Conservation (phyloP, 495 filamentous ascomycete genomes). For the Aspergillus nanangensis region DNA sequence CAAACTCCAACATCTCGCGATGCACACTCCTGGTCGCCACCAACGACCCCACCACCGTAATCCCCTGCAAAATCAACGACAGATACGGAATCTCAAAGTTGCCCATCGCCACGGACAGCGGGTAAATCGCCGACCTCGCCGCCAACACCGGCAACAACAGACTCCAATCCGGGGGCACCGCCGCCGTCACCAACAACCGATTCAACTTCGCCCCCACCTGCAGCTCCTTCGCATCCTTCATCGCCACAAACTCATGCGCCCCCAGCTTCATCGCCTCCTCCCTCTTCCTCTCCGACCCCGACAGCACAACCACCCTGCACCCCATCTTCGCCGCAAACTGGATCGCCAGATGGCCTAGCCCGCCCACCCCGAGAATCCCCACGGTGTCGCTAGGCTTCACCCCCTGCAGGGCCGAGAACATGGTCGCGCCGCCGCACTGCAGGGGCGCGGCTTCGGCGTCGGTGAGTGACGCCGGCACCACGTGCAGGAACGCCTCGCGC, state of each 20-base stretch:
- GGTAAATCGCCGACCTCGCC: slow-evolving; percentile 1
- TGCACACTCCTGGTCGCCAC: slow-evolving; percentile 1
- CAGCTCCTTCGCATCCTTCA: slow-evolving; percentile 6
- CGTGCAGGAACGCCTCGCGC: slow-evolving; percentile 11
- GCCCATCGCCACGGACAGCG: neutral
- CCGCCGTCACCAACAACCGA: slow-evolving; percentile 5
- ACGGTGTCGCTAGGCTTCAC: slow-evolving; percentile 10
- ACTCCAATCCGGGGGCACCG: slow-evolving; percentile 7
- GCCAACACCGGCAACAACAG: slow-evolving; percentile 7
- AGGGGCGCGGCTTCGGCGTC: slow-evolving; percentile 9
- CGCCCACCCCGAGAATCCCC: slow-evolving; percentile 11
- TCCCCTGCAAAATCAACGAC: slow-evolving; percentile 3
- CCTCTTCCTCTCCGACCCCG: slow-evolving; percentile 8
- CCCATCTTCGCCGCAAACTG: slow-evolving; percentile 13
- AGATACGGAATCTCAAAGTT: slow-evolving; percentile 11
- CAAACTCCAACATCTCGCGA: slow-evolving; percentile 8
- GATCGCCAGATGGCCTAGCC: slow-evolving; percentile 13
- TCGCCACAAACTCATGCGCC: slow-evolving; percentile 11
- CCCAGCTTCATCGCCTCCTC: slow-evolving; percentile 11
- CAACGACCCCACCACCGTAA: slow-evolving; percentile 4
- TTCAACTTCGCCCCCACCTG: slow-evolving; percentile 1
- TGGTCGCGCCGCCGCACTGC: slow-evolving; percentile 12
- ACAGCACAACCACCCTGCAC: slow-evolving; percentile 12
- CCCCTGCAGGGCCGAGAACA: slow-evolving; percentile 6
- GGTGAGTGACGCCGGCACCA: slow-evolving; percentile 7